phyloP scores from a whole-genome alignment of 2,329 filamentous ascomycete genomes.

The Blumeriella jaapii region DNA sequence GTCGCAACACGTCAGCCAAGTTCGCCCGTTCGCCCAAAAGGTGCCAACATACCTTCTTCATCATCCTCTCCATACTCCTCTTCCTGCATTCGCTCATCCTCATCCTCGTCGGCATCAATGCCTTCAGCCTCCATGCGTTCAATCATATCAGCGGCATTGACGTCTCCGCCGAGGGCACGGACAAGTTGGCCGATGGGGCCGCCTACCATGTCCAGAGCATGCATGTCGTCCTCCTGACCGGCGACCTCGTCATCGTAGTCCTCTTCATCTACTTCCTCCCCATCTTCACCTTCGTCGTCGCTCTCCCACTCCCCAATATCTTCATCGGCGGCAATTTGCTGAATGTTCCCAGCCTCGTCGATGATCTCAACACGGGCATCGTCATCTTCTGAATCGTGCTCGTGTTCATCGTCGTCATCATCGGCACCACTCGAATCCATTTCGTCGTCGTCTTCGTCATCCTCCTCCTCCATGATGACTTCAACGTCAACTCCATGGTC shows the following conservation, averaged over 20 bases:
- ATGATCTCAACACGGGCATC: slow-evolving; percentile 42
- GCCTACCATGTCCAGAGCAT: slow-evolving; percentile 33
- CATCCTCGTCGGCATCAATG: slow-evolving; percentile 39
- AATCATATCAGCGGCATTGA: slow-evolving; percentile 28
- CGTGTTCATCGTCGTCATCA: slow-evolving; percentile 44
- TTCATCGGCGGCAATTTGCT: slow-evolving; percentile 39
- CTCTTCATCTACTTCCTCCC: slow-evolving; percentile 38
- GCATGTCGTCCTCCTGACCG: slow-evolving; percentile 37
- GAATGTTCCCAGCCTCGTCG: slow-evolving; percentile 49
- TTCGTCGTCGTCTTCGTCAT: slow-evolving; percentile 51
- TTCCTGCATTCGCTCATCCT: slow-evolving; percentile 27
- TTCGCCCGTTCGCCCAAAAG: background rate
- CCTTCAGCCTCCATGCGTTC: slow-evolving; percentile 33
- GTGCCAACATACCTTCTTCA: slow-evolving; percentile 40
- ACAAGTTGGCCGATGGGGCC: slow-evolving; percentile 41
- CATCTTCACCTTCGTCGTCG: slow-evolving; percentile 43
- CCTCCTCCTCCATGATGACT: slow-evolving; percentile 73
- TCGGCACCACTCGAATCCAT: slow-evolving; percentile 44
- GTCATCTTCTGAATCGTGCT: slow-evolving; percentile 42
- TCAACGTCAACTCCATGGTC: slow-evolving; percentile 50
- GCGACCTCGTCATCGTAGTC: slow-evolving; percentile 45
- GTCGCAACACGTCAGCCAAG: slow-evolving; percentile 20
- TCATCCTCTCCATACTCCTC: slow-evolving; percentile 38
- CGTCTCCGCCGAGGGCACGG: slow-evolving; percentile 36
- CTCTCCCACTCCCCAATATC: slow-evolving; percentile 52